phyloP scores from a whole-genome alignment of 1,139 yeast species.

The Yamadazyma aaseri region DNA sequence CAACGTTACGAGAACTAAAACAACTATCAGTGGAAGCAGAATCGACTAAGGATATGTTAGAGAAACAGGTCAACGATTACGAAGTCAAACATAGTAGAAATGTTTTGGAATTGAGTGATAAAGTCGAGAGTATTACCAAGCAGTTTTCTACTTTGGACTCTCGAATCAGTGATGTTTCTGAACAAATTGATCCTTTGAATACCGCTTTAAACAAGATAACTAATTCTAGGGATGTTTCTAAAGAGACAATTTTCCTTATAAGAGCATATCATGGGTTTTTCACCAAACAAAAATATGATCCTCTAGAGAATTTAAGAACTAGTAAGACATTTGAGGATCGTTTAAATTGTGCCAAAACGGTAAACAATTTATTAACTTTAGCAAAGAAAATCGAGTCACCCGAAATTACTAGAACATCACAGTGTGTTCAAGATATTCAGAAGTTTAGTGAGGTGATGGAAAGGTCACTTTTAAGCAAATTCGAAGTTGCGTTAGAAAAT shows the following conservation, averaged over 20 bases:
- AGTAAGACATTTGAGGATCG: conserved; percentile 48
- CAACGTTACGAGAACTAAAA: conserved; percentile 72
- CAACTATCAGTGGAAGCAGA: conserved; percentile 56
- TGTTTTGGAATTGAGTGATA: conserved; percentile 55
- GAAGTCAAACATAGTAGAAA: conserved; percentile 70
- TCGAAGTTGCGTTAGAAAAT: conserved; percentile 62
- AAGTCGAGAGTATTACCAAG: conserved; percentile 41
- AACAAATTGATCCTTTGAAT: conserved; percentile 72
- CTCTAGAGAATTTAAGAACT: conserved; percentile 51
- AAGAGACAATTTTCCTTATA: conserved; percentile 70
- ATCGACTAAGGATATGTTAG: conserved; percentile 46
- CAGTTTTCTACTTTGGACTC: conserved; percentile 59
- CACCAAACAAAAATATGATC: conserved; percentile 60
- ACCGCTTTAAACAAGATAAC: conserved; percentile 72
- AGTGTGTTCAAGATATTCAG: conserved; percentile 57
- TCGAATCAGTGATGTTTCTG: conserved; percentile 57
- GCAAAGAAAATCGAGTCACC: conserved; percentile 60
- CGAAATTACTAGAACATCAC: conserved; percentile 48
- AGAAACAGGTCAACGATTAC: conserved; percentile 55
- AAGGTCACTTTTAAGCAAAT: conserved; percentile 54
- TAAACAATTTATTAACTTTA: conserved; percentile 61
- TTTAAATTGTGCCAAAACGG: conserved; percentile 66
- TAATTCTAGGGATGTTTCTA: conserved; percentile 73
- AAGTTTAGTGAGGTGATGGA: conserved; percentile 79
- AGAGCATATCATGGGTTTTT: conserved; percentile 77